Evolutionary conservation across 2,329 filamentous ascomycete species (phyloP), one percentile per base, ranked within the genome.

Genomic region (Zymoseptoria passerinii): DNA sequence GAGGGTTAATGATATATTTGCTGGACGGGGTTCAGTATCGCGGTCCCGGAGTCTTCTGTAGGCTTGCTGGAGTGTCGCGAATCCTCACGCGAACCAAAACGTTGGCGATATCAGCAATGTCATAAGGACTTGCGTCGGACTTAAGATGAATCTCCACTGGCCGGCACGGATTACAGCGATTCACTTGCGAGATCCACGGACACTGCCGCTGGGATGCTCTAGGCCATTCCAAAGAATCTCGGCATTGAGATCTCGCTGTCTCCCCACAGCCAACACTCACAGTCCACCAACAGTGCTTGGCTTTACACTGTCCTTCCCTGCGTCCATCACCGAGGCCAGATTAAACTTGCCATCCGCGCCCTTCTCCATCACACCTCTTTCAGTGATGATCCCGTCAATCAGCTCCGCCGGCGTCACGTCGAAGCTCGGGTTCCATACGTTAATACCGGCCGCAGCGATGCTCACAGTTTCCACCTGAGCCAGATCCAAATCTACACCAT

Each of bases 371-470:
- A 91, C 89, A 0, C 92, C 92, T 67, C 88, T 85, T 76, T 99
- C 94, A 0, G 94, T 99, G 63, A 97, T 89, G 58, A 99, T 88
- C 1, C 89, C 91, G 73, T 99, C 94, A 64, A 99, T 96, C 55
- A 96, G 77, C 62, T 84, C 83, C 44, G 88, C 84, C 0, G 94
- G 92, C 8, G 94, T 99, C 35, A 99, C 89, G 70, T 99, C 94
- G 71, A 99, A 99, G 0, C 91, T 89, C 29, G 94, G 94, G 72
- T 99, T 99, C 92, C 94, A 99, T 8, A 97, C 91, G 48, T 82
- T 79, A 62, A 97, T 91, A 1, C 84, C 84, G 69, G 81, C 78
- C 4, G 85, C 83, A 29, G 92, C 92, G 54, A 90, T 92, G 49
- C 88, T 90, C 29, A 97, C 83, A 10, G 87, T 84, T 58, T 86